A percentile compares a stretch with the other conserved stretches of the same genome.
Evolutionary conservation across 257 asterid genomes (phyloP).

Genomic region (Fraxinus excelsior): DNA sequence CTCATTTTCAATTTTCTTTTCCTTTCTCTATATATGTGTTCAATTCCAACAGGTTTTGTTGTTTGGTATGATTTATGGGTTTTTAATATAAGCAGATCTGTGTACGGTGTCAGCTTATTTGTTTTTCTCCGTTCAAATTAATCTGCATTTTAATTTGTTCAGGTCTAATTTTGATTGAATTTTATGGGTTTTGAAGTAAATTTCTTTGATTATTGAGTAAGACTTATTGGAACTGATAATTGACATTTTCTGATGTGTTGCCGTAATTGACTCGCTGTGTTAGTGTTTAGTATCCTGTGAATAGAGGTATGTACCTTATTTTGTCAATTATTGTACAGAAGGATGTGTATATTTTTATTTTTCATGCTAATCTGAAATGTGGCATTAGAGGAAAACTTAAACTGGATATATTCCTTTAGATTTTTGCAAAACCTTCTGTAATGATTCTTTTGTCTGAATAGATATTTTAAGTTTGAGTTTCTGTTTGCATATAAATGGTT

Average conservation of each 20-base stretch:
- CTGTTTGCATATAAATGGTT: not conserved
- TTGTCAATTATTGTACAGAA: not conserved
- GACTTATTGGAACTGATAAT: constrained; percentile 12
- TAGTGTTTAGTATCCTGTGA: constrained; percentile 11
- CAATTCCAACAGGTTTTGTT: constrained; percentile 24
- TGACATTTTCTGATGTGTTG: constrained; percentile 12
- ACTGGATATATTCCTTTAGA: not conserved
- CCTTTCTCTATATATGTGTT: not conserved
- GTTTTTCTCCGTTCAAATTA: not conserved
- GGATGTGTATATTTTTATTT: not conserved
- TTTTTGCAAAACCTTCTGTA: too few species aligned
- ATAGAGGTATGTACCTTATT: constrained; percentile 4
- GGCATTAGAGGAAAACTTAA: not conserved
- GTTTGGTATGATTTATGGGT: constrained; percentile 3
- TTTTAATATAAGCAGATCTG: constrained; percentile 23
- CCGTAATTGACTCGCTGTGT: not conserved
- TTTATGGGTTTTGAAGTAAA: constrained; percentile 18
- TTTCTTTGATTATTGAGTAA: constrained; percentile 17
- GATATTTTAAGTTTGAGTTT: not conserved
- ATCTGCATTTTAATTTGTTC: constrained; percentile 20
- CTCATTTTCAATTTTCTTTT: constrained; percentile 15
- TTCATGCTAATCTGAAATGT: not conserved
- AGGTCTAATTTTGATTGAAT: constrained; percentile 19
- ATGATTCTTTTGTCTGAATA: too few species aligned
- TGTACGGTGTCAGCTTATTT: not conserved